Evolutionary conservation across 169 alveolate species (phyloP).

Genomic region (Plasmodium cynomolgi): DNA sequence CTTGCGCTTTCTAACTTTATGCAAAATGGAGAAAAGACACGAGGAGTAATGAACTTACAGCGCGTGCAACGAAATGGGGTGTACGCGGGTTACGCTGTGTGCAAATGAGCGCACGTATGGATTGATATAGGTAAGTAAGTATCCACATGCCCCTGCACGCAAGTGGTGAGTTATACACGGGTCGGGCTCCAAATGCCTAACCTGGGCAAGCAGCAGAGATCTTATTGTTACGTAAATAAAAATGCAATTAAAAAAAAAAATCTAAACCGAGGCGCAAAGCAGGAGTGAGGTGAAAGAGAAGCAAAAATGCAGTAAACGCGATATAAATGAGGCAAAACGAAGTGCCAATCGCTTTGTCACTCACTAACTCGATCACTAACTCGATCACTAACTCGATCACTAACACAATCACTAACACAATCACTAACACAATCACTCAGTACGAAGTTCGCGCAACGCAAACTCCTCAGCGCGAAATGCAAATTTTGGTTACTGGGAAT

Average conservation of each 20-base stretch:
- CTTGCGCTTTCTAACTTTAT: neutral
- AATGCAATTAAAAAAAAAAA: neutral
- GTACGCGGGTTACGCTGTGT: neutral
- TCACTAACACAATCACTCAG: neutral
- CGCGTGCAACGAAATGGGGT: neutral
- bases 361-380: neutral
- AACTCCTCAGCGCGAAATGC: neutral
- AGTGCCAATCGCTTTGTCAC: neutral
- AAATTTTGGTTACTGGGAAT: neutral
- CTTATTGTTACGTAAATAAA: neutral
- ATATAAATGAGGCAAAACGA: neutral
- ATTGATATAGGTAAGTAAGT: neutral
- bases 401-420: neutral
- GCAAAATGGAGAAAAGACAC: neutral
- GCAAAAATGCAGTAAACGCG: neutral
- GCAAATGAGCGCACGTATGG: neutral
- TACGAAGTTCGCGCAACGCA: neutral
- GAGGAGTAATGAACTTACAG: neutral
- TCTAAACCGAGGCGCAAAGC: neutral
- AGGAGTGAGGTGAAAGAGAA: neutral
- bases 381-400: no score
- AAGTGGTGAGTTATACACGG: neutral
- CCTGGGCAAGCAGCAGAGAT: neutral
- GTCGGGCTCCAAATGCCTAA: neutral
- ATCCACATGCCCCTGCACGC: neutral